Evolutionary conservation across 495 filamentous ascomycete species (phyloP).

Genomic region (Amphirosellinia nigrospora): DNA sequence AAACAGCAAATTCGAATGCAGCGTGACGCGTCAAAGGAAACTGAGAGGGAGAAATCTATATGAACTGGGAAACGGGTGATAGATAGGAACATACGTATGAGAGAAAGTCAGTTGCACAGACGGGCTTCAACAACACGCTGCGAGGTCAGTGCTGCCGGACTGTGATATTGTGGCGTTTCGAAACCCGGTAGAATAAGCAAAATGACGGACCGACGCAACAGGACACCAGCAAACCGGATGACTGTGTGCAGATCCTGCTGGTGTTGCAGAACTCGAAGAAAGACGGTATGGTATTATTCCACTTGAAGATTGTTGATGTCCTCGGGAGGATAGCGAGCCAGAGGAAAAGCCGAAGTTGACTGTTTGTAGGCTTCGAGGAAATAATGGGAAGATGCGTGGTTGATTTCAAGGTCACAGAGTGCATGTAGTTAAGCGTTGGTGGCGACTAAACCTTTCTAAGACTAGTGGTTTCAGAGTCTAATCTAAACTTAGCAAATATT

Average conservation of each 20-base stretch:
- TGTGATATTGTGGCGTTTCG: not conserved
- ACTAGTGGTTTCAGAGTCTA: not conserved
- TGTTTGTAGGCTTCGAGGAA: not conserved
- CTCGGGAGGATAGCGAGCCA: not conserved
- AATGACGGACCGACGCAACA: not conserved
- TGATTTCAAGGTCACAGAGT: not conserved
- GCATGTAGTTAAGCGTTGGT: not conserved
- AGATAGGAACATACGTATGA: not conserved
- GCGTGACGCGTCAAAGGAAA: not conserved
- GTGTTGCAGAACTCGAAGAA: not conserved
- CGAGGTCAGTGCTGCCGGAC: not conserved
- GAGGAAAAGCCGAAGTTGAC: not conserved
- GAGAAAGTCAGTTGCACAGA: not conserved
- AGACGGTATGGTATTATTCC: not conserved
- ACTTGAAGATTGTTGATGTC: constrained; percentile 1
- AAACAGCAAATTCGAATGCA: not conserved
- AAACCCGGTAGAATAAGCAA: not conserved
- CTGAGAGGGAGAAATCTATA: not conserved
- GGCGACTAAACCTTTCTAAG: not conserved
- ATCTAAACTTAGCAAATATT: constrained; percentile 1
- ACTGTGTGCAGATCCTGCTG: not conserved
- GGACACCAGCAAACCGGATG: not conserved
- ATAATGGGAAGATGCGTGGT: not conserved
- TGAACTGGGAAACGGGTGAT: not conserved
- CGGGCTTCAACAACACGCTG: not conserved